Base-by-base conservation (phyloP, 805 yeast species). In the Torulaspora maleeae region DNA sequence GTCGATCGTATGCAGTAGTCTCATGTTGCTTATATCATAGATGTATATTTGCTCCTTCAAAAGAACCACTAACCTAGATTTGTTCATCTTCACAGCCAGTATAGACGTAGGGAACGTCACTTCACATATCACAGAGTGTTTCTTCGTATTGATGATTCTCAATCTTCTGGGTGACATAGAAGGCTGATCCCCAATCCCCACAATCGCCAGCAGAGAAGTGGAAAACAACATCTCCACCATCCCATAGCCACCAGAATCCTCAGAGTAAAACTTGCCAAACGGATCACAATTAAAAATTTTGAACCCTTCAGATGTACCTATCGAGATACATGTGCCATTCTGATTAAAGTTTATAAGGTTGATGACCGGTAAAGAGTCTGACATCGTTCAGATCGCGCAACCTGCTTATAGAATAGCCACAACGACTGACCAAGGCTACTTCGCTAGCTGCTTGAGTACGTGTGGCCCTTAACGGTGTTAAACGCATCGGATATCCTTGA, bases 111-210 rank as follows among this genome's bases (percentile, higher is more conserved):
- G 84, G 55, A 83, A 85, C 0, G 84, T 75, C 44, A 85, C 70
- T 60, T 84, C 91, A 61, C 93, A 85, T 11, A 85, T 84, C 0
- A 73, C 67, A 0, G 77, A 61, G 46, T 68, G 66, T 51, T 66
- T 70, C 61, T 86, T 87, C 1, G 96, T 86, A 67, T 93, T 93
- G 46, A 90, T 72, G 43, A 91, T 81, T 59, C 82, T 81, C 48
- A 91, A 74, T 52, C 89, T 79, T 49, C 96, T 74, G n/a, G 95
- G 95, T 7, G 87, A 79, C 57, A 79, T 73, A 3, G 74, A 64
- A 2, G 83, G 77, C 47, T 77, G 83, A 47, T 82, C 86, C 0
- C 89, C 89, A 27, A 79, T 59, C 0, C 84, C 87, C n/a, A 84
- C 88, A 11, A 82, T 70, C 4, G 86, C 89, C 24, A 85, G 65